phyloP scores from a whole-genome alignment of 768 basidiomycete genomes.

The Boletellus sp. region DNA sequence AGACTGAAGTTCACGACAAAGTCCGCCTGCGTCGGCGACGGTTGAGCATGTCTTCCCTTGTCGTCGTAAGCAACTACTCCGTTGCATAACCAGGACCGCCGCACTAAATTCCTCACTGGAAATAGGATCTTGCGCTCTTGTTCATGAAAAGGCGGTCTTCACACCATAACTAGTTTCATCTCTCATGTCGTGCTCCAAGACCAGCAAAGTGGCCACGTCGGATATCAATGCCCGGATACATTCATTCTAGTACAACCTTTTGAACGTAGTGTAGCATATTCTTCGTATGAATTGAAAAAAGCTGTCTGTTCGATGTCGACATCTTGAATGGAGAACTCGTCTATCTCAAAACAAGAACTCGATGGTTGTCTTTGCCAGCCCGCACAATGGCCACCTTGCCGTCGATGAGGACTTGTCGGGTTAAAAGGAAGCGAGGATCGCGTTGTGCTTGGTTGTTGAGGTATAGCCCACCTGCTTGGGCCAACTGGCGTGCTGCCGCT shows the following conservation, averaged over 20 bases:
- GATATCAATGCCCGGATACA: not conserved
- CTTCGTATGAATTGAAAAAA: not conserved
- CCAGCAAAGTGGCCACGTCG: not conserved
- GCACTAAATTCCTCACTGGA: conserved; percentile 1
- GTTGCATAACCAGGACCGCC: not conserved
- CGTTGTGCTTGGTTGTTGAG: conserved; percentile 59
- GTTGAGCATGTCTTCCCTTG: conserved; percentile 19
- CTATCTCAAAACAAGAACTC: conserved; percentile 46
- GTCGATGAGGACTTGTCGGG: conserved; percentile 52
- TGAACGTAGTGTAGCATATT: conserved; percentile 10
- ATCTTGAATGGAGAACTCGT: not conserved
- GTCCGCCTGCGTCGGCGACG: conserved; percentile 5
- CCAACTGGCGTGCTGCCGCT: conserved; percentile 66
- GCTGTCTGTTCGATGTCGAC: no score
- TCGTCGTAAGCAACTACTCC: conserved; percentile 17
- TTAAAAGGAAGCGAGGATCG: conserved; percentile 45
- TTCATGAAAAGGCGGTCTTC: conserved; percentile 3
- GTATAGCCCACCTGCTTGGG: conserved; percentile 66
- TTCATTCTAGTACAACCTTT: not conserved
- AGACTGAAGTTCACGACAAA: not conserved
- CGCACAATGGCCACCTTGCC: conserved; percentile 60
- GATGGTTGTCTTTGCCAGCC: conserved; percentile 69
- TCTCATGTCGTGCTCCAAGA: not conserved
- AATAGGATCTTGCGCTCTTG: conserved; percentile 25
- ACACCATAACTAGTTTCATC: not conserved